Evolutionary conservation across 208 protist genomes (phyloP).

Genomic region (Trypanosoma platydactyli): DNA sequence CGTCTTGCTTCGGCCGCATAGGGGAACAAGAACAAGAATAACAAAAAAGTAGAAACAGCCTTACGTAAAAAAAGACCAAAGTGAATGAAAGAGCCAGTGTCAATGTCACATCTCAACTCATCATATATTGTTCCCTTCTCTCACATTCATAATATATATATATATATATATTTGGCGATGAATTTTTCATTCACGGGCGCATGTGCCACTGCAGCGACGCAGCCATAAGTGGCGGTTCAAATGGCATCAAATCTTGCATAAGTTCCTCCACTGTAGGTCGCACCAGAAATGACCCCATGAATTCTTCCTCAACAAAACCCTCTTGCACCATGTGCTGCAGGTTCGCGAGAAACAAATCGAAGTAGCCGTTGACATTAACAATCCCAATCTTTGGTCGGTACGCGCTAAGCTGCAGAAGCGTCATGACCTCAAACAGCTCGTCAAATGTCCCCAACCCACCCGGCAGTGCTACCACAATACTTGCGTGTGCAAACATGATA

Average conservation of each 20-base stretch:
- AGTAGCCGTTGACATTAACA: conserved; percentile 72
- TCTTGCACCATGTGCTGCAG: conserved; percentile 59
- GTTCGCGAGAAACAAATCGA: conserved; percentile 57
- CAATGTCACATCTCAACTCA: neutral
- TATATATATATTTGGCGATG: neutral
- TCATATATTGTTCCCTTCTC: conserved; percentile 10
- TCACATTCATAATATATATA: neutral
- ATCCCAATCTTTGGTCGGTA: conserved; percentile 75
- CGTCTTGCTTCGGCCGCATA: neutral
- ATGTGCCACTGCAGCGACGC: conserved; percentile 41
- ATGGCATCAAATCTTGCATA: conserved; percentile 46
- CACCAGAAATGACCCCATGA: conserved; percentile 49
- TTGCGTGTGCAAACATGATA: conserved; percentile 77
- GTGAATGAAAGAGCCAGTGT: neutral
- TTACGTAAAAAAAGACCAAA: neutral
- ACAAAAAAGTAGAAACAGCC: neutral
- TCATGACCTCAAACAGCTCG: conserved; percentile 81
- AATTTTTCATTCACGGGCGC: conserved; percentile 35
- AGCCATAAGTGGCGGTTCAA: conserved; percentile 35
- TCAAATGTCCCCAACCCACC: conserved; percentile 85
- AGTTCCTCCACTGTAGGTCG: conserved; percentile 43
- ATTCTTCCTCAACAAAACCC: conserved; percentile 55
- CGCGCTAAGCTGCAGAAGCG: conserved; percentile 77
- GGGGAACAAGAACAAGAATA: conserved; percentile 5
- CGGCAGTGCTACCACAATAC: conserved; percentile 70